Evolutionary conservation across 2,329 filamentous ascomycete genomes (phyloP), one percentile per base, ranked within the genome.

Genomic region (Colletotrichum tanaceti): DNA sequence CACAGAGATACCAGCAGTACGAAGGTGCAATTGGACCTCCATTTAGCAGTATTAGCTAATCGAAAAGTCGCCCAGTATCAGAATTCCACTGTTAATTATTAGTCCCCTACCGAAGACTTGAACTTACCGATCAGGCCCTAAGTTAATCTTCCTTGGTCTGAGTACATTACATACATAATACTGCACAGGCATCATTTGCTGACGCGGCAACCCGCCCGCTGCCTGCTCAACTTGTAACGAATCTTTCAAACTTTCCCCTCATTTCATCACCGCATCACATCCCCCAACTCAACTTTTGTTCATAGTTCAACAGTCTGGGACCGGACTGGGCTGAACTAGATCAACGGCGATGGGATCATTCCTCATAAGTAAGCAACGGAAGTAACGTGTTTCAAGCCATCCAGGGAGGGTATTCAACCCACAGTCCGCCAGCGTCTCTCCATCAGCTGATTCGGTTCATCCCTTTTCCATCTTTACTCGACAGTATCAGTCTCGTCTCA

Each of bases 151-250:
- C n/a, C n/a, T n/a, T n/a, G n/a, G n/a, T n/a, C n/a, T n/a, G n/a
- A n/a, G n/a, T n/a, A n/a, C n/a, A n/a, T n/a, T n/a, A n/a, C n/a
- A 24, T 24, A 24, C 24, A 4, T 24, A 24, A 3, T 24, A 24
- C 4, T 24, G 4, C 24, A 9, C 9, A 52, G 58, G 58, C 35
- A 52, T 32, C 20, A 22, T 32, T 18, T 67, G 65, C 65, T 67
- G 53, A 67, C 65, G 53, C 38, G 54, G 55, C 63, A 32, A 39
- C n/a, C 9, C 28, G 32, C 22, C 9, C 43, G 32, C 22, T 16
- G 22, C 13, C 11, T 41, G 11, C 7, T 55, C n/a, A 43, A 14
- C 47, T 61, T 39, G 14, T 2, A 32, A 5, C 6, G 5, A 16
- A 10, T 11, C 20, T 6, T 28, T 32, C 10, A 32, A n/a, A 4